These are phyloP conservation scores for Candida corydali DNA, from an alignment of 805 yeast genomes.

Conservation along the genomic window DNA sequence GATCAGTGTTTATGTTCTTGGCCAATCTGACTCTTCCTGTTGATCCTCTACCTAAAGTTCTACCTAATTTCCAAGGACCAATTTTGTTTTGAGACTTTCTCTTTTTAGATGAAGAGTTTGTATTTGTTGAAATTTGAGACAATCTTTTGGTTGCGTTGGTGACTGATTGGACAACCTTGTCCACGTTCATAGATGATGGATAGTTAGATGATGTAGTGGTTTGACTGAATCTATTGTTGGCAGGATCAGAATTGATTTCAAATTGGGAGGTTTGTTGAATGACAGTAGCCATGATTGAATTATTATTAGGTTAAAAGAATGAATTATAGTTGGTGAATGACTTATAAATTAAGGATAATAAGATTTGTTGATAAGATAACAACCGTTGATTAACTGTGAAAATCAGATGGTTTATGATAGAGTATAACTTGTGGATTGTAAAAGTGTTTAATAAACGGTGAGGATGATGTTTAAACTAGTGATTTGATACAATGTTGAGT, in stretches of 20 bases:
- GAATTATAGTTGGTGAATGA: constrained; percentile 9
- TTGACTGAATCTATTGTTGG: background rate
- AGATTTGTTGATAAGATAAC: no score
- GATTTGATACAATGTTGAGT: no score
- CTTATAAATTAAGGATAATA: background rate
- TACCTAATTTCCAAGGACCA: constrained; percentile 96
- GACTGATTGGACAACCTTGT: constrained; percentile 42
- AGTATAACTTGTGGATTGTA: no score
- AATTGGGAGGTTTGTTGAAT: constrained; percentile 20
- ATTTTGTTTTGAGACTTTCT: constrained; percentile 52
- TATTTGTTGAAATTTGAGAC: constrained; percentile 45
- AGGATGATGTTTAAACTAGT: no score
- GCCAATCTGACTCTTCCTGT: constrained; percentile 94
- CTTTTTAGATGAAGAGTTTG: constrained; percentile 38
- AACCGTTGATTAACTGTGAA: no score
- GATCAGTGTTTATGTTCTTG: constrained; percentile 76
- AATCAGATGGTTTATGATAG: no score
- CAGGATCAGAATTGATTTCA: constrained; percentile 8
- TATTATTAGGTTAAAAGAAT: constrained; percentile 5
- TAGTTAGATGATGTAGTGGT: constrained; percentile 13
- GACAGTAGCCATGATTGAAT: constrained; percentile 18
- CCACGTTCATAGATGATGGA: constrained; percentile 23
- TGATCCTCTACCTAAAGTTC: constrained; percentile 94
- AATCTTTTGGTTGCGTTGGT: constrained; percentile 46
- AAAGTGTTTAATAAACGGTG: no score